Base-by-base conservation (phyloP, 176 grass and related monocot genomes). In the Dactylis glomerata region DNA sequence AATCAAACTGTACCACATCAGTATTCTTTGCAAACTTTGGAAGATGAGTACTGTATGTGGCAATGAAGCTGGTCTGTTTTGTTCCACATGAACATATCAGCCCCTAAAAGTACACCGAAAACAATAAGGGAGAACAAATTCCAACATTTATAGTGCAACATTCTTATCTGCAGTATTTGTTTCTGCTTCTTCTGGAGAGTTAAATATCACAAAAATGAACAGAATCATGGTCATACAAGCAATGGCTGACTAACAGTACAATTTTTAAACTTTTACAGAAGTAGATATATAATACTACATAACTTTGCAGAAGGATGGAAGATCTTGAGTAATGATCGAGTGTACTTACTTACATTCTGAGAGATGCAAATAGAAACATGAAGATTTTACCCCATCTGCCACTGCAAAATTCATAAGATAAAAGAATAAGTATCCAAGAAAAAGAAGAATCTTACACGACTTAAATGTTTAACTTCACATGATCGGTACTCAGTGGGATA, bases 311-410 rank as follows among this genome's bases (percentile, higher is more conserved):
- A 20, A 30, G 76, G 82, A 65, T 78, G 20, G 42, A 78, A 36
- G 26, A 40, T 3, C 17, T 66, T 83, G 5, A 22, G 38, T 19
- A 38, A 38, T 47, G 13, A 33, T 41, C 80, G 50, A 31, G 38
- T 44, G 58, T 47, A 15, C 41, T 61, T 78, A 80, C 88, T 85
- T 93, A 93, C 88, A 88, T 1, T 4, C 10, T 42, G 4, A 41
- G 40, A 14, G 68, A 83, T 70, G 50, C 41, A 79, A 34, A n/a
- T 75, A 37, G 44, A 50, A 23, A 86, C 30, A 14, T 23, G 16
- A 61, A 22, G 80, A 54, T 22, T 56, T 92, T 77, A 97, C 33
- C 94, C 94, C 92, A 97, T 89, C 82, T 97, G 94, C 94, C 94
- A 94, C 94, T 97, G 88, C 81, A 92, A 27, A 84, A 82, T 19